phyloP scores from a whole-genome alignment of 2,329 filamentous ascomycete genomes.

The Aspergillus glaucus region DNA sequence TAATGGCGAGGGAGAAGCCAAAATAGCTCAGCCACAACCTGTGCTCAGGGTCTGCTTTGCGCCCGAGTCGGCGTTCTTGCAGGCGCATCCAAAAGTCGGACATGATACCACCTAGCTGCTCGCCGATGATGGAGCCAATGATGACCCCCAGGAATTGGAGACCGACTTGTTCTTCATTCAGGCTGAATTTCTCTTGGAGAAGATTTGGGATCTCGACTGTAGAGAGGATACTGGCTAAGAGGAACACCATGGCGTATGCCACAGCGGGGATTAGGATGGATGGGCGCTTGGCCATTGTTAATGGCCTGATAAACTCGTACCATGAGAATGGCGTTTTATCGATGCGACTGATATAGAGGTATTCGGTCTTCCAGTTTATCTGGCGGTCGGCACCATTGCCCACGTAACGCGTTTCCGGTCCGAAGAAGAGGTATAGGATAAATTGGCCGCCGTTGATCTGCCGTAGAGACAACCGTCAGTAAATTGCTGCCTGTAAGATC shows the following conservation, averaged over 20 bases:
- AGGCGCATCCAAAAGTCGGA: constrained; percentile 54
- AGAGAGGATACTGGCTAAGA: constrained; percentile 48
- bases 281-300: constrained; percentile 41
- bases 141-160: constrained; percentile 56
- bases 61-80: constrained; percentile 22
- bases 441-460: constrained; percentile 53
- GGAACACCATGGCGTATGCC: constrained; percentile 55
- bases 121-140: constrained; percentile 54
- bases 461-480: constrained; percentile 5
- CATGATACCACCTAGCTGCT: constrained; percentile 53
- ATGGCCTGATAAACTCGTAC: constrained; percentile 49
- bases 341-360: constrained; percentile 45
- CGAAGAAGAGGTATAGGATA: constrained; percentile 50
- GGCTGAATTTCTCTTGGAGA: constrained; percentile 49
- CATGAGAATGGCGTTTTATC: constrained; percentile 46
- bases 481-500: background rate
- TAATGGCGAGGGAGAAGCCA: constrained; percentile 48
- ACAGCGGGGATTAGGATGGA: constrained; percentile 49
- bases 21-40: constrained; percentile 55
- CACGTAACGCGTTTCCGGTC: constrained; percentile 51
- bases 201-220: constrained; percentile 57
- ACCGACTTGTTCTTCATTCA: constrained; percentile 55
- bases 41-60: constrained; percentile 46
- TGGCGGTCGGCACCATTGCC: constrained; percentile 20
- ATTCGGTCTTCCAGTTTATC: constrained; percentile 39